Evolutionary conservation across 2,329 filamentous ascomycete species (phyloP).

Genomic region (Dichotomopilus funicola): DNA sequence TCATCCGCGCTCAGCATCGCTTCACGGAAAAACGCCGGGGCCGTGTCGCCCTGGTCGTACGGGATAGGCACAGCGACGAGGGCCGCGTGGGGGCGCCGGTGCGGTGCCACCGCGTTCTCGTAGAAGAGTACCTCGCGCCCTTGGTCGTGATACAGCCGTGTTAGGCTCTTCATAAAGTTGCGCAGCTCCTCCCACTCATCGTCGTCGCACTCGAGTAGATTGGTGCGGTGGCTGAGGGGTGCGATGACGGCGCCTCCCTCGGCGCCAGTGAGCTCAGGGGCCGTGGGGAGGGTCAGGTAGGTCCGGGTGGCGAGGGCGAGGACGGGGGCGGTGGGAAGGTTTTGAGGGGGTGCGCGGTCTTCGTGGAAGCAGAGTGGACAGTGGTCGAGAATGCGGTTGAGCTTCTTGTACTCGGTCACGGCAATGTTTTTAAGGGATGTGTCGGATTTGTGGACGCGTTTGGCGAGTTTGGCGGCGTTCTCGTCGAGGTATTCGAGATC

Average conservation of each 20-base stretch:
- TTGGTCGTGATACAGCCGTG: slow-evolving; percentile 88
- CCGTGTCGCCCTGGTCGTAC: slow-evolving; percentile 82
- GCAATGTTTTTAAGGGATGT: slow-evolving; percentile 81
- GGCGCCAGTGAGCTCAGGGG: slow-evolving; percentile 68
- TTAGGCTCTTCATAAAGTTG: slow-evolving; percentile 98
- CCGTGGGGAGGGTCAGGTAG: slow-evolving; percentile 81
- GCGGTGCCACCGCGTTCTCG: slow-evolving; percentile 83
- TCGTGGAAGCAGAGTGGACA: slow-evolving; percentile 93
- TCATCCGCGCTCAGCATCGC: slow-evolving; percentile 82
- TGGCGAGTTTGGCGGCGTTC: slow-evolving; percentile 84
- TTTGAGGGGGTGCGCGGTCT: slow-evolving; percentile 58
- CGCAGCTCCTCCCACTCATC: slow-evolving; percentile 99
- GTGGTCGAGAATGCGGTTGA: slow-evolving; percentile 76
- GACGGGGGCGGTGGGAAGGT: slow-evolving; percentile 71
- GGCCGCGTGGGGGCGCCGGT: slow-evolving; percentile 74
- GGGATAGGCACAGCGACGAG: slow-evolving; percentile 83
- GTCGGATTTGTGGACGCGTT: slow-evolving; percentile 80
- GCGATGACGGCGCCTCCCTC: slow-evolving; percentile 82
- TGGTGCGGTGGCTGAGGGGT: slow-evolving; percentile 77
- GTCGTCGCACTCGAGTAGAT: slow-evolving; percentile 95
- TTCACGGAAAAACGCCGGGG: slow-evolving; percentile 91
- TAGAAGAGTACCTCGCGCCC: slow-evolving; percentile 93
- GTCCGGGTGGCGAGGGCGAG: slow-evolving; percentile 79
- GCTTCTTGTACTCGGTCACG: slow-evolving; percentile 81
- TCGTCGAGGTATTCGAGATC: slow-evolving; percentile 97